Conservation (phyloP, 1,284 basidiomycete species). For the Cryptococcus deneoformans region DNA sequence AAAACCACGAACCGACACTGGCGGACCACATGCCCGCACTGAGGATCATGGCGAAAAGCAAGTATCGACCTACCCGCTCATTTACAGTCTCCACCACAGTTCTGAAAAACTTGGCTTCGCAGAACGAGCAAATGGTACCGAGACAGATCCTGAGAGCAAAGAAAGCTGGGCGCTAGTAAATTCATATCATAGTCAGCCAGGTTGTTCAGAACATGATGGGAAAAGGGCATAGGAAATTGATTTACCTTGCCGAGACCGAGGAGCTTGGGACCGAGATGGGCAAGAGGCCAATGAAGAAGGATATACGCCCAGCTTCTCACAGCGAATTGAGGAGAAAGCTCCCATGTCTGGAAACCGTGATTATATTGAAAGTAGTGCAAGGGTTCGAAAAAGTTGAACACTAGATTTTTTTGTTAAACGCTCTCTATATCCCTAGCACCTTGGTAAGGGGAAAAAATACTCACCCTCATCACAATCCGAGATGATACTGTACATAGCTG, state of each 20-base stretch:
- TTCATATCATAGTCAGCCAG: neutral
- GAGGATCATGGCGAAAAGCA: slow-evolving; percentile 77
- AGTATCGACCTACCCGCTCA: slow-evolving; percentile 84
- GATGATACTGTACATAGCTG: slow-evolving; percentile 94
- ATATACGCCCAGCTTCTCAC: slow-evolving; percentile 95
- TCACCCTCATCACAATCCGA: slow-evolving; percentile 96
- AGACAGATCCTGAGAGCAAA: slow-evolving; percentile 82
- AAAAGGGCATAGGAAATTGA: neutral
- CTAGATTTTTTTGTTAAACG: slow-evolving; percentile 50
- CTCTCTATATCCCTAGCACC: too few species aligned
- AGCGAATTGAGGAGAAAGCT: slow-evolving; percentile 84
- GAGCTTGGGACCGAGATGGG: slow-evolving; percentile 42
- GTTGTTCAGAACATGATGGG: neutral
- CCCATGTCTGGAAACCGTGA: slow-evolving; percentile 96
- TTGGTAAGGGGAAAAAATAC: slow-evolving; percentile 10
- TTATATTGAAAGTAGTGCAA: slow-evolving; percentile 83
- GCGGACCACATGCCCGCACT: slow-evolving; percentile 95
- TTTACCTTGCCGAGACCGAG: slow-evolving; percentile 50
- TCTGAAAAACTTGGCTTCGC: slow-evolving; percentile 83
- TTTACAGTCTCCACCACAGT: slow-evolving; percentile 78
- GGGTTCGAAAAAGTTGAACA: slow-evolving; percentile 99
- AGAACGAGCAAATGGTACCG: slow-evolving; percentile 68
- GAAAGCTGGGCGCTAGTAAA: slow-evolving; percentile 54
- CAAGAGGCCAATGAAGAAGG: slow-evolving; percentile 60
- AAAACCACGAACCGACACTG: slow-evolving; percentile 60